Base-by-base conservation (phyloP, 164 flowering plant genomes). In the Echeveria elegans region DNA sequence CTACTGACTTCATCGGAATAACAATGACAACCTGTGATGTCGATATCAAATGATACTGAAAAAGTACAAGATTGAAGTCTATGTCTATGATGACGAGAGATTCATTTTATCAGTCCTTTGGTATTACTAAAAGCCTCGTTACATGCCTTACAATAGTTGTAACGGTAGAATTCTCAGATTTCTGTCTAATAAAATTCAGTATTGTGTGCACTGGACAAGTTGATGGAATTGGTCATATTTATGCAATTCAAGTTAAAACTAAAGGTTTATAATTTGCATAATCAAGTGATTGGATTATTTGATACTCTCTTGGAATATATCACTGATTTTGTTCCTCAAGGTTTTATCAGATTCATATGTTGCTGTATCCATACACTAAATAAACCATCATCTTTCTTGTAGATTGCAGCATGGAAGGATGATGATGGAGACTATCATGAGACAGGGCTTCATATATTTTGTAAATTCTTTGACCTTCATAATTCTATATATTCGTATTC, bases 351-450 rank as follows among this genome's bases (percentile, higher is more conserved):
- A 50, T 53, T 53, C 24, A 30, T 4, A 3, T 53, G 6, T 24
- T 24, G 29, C 24, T 7, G 2, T 7, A 11, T 19, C 6, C n/a
- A 3, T 9, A 53, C 6, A 24, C 2, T 1, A 23, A 7, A 6
- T 7, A 29, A 56, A 28, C 31, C 18, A 4, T 63, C 37, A 37
- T 7, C 70, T 37, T 66, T 68, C 41, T 15, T 67, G 1, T 69
- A 93, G 98, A 85, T 93, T 62, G 98, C 98, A 70, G 97, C 98
- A 11, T 93, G 98, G 98, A 87, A 90, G 77, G 98, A 93, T 78
- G 77, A 80, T 32, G 97, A 93, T 70, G 98, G 98, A 68, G 97
- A 93, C 77, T 93, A 96, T 97, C 90, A 93, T 56, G 98, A 93
- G 81, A 93, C 98, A 19, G 98, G 98, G 29, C 72, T 93, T 47